Conservation (phyloP, 2,329 filamentous ascomycete genomes). For the Aspergillus sp. region DNA sequence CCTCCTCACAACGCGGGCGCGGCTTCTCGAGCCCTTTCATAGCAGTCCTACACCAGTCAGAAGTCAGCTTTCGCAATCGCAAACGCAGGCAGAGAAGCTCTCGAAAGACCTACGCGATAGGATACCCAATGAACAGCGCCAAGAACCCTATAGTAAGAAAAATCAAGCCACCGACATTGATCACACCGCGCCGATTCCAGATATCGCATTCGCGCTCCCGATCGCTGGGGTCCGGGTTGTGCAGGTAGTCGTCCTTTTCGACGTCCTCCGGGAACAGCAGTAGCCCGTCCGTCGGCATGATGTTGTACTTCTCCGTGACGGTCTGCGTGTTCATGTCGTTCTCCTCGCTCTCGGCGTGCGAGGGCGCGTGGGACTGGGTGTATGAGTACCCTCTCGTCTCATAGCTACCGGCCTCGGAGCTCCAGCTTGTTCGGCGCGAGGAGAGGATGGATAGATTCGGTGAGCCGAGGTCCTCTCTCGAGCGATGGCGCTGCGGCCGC, state of each 20-base stretch:
- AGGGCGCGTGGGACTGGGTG: conserved; percentile 63
- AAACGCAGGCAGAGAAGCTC: not conserved
- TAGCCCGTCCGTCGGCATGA: conserved; percentile 68
- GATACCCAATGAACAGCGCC: conserved; percentile 70
- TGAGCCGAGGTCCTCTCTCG: conserved; percentile 56
- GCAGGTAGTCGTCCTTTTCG: conserved; percentile 73
- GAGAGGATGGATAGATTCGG: conserved; percentile 57
- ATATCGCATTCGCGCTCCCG: conserved; percentile 66
- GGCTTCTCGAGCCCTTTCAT: conserved; percentile 51
- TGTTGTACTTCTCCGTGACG: conserved; percentile 74
- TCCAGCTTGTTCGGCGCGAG: conserved; percentile 68
- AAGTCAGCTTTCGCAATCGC: conserved; percentile 11
- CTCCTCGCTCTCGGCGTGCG: conserved; percentile 66
- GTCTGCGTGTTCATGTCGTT: conserved; percentile 72
- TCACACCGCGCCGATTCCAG: conserved; percentile 65
- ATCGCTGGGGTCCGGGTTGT: conserved; percentile 71
- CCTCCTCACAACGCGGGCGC: conserved; percentile 36
- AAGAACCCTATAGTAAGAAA: conserved; percentile 66
- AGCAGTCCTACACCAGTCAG: conserved; percentile 57
- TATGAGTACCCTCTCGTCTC: conserved; percentile 55
- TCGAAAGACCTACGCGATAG: conserved; percentile 63
- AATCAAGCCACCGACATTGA: conserved; percentile 67
- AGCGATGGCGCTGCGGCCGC: conserved; percentile 55
- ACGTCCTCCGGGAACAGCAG: conserved; percentile 73
- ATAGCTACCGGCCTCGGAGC: conserved; percentile 60